Conservation (phyloP, 2,329 filamentous ascomycete species). For the Aureobasidium subglaciale region DNA sequence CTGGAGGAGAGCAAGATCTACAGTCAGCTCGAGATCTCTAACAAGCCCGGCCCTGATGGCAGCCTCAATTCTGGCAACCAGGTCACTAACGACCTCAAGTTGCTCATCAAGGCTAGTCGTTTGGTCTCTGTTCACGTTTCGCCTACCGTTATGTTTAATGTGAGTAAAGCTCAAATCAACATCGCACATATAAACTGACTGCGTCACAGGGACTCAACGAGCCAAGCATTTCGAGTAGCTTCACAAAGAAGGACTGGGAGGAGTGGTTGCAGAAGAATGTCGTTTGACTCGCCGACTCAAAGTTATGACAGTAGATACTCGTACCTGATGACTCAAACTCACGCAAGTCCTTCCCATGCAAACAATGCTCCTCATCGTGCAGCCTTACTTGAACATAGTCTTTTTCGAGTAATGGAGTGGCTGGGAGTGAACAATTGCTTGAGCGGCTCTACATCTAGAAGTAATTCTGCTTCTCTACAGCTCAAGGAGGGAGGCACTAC, state of each 20-base stretch:
- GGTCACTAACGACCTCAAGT: conserved; percentile 79
- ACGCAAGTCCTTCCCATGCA: too few species aligned
- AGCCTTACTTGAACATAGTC: too few species aligned
- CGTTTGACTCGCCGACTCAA: conserved; percentile 33
- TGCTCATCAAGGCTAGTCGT: conserved; percentile 60
- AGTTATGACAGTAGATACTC: neutral
- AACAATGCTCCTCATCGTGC: too few species aligned
- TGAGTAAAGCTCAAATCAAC: conserved; percentile 19
- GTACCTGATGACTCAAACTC: too few species aligned
- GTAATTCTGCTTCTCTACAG: too few species aligned
- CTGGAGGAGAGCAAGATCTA: conserved; percentile 66
- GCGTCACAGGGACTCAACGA: conserved; percentile 57
- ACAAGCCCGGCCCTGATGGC: conserved; percentile 60
- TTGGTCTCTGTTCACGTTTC: conserved; percentile 82
- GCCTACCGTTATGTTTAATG: conserved; percentile 83
- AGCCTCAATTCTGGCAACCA: conserved; percentile 70
- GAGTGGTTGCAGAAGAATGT: conserved; percentile 69
- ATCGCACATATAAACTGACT: conserved; percentile 17
- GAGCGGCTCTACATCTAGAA: too few species aligned
- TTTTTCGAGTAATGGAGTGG: too few species aligned
- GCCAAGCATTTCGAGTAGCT: conserved; percentile 69
- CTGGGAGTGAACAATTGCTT: too few species aligned
- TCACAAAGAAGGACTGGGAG: conserved; percentile 74
- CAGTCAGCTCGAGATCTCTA: conserved; percentile 59
- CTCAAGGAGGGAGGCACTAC: too few species aligned